Evolutionary conservation across 768 basidiomycete species (phyloP).

Genomic region (Cystobasidiopsis lactophilus): DNA sequence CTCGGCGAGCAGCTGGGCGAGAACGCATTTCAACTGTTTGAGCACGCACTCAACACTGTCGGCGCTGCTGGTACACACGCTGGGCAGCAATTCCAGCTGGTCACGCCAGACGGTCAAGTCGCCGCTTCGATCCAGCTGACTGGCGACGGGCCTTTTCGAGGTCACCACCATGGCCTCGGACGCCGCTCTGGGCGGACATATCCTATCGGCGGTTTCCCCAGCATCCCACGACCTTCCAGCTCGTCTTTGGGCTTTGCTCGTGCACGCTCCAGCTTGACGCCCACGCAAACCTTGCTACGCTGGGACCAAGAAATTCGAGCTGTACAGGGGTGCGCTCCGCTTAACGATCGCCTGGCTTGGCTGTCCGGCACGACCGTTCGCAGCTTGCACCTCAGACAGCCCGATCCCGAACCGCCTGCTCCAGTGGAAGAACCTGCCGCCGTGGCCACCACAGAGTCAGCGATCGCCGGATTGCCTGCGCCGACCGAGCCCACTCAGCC

Average conservation of each 20-base stretch:
- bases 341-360: neutral
- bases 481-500: too few species aligned
- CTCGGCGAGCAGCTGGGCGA: conserved; percentile 63
- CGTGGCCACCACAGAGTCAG: too few species aligned
- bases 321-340: neutral
- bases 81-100: conserved; percentile 10
- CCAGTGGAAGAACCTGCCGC: too few species aligned
- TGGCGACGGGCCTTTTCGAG: neutral
- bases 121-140: conserved; percentile 13
- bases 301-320: conserved; percentile 3
- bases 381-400: too few species aligned
- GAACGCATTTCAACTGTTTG: conserved; percentile 59
- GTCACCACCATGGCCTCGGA: neutral
- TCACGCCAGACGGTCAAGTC: conserved; percentile 12
- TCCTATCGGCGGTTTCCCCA: too few species aligned
- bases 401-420: too few species aligned
- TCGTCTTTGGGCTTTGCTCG: too few species aligned
- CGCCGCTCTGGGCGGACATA: too few species aligned
- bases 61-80: conserved; percentile 10
- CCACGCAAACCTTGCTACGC: neutral
- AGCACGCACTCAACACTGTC: conserved; percentile 39
- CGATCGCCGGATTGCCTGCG: too few species aligned
- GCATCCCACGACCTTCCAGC: too few species aligned
- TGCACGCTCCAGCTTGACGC: neutral
- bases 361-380: too few species aligned